A percentile compares a stretch with the other conserved stretches of the same genome.
phyloP scores from a whole-genome alignment of 345 rosid genomes.

The Arabis alpina region DNA sequence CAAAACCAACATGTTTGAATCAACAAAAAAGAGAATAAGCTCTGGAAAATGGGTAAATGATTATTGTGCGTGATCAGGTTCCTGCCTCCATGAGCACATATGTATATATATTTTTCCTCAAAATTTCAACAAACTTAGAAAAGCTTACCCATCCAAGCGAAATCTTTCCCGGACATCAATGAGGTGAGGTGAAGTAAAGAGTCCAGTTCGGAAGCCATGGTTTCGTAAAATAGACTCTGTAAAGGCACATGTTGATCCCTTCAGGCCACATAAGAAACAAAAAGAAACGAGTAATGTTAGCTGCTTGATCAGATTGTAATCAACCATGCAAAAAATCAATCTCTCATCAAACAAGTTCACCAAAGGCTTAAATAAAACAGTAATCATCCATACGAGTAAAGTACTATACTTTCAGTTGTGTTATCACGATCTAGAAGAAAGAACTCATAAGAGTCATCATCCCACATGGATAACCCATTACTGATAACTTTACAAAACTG shows the following conservation, averaged over 20 bases:
- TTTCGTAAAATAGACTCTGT: constrained; percentile 84
- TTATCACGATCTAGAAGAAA: not conserved
- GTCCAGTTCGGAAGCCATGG: constrained; percentile 91
- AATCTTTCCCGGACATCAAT: constrained; percentile 94
- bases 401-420: not conserved
- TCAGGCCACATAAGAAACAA: constrained; percentile 9
- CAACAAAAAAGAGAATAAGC: not conserved
- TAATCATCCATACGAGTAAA: not conserved
- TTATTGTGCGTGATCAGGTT: not conserved
- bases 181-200: constrained; percentile 97
- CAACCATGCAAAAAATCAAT: not conserved
- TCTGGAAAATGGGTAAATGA: constrained; percentile 10
- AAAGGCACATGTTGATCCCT: constrained; percentile 98
- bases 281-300: constrained; percentile 7
- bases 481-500: constrained; percentile 2
- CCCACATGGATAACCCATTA: constrained; percentile 8
- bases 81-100: not conserved
- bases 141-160: constrained; percentile 81
- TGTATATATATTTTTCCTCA: not conserved
- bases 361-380: not conserved
- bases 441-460: not conserved
- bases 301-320: constrained; percentile 5
- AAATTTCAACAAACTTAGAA: not conserved
- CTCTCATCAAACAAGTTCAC: constrained; percentile 5
- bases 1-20: not conserved